Base-by-base conservation (phyloP, 2,329 filamentous ascomycete species). In the Epichloe amarillans region DNA sequence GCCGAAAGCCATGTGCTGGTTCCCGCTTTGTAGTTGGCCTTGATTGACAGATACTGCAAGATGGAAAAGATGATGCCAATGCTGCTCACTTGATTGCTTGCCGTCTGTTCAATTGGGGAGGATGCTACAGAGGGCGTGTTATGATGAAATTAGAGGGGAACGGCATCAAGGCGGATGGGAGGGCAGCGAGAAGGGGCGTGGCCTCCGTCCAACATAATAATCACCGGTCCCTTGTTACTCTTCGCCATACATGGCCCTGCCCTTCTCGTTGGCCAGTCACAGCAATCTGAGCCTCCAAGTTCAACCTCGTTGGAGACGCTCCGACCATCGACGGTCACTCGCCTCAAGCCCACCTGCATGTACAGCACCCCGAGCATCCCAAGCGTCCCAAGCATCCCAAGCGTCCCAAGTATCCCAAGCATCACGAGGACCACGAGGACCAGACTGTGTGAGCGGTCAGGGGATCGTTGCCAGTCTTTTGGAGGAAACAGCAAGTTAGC, bases 111-210 rank as follows among this genome's bases (percentile, higher is more conserved):
- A 30, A 4, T 30, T 11, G 10, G 30, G 10, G 3, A 30, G 30
- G 10, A 30, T 30, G 30, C 30, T 10, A 4, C 40, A 42, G 17
- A 40, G 49, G 49, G 43, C 37, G 53, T 51, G 49, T 36, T n/a
- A 46, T 36, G 47, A 55, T 50, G 51, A 49, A 50, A 44, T 42
- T 15, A 42, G 40, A 36, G 50, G 38, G 50, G 17, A 23, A 14
- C 15, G 43, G 40, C 10, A 30, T 30, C 30, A 30, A 30, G 39
- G 11, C 37, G 35, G 35, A 19, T 37, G 10, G 30, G 10, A 11
- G 30, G 7, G 30, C 40, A 40, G 19, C 37, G 26, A 46, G 48
- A 17, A 50, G 41, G 19, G 49, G 49, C 19, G 43, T 41, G 36
- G 23, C n/a, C 33, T 33, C 49, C 35, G 23, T 44, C 15, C 51